Percentiles rank a stretch among this genome's conserved stretches.
These are phyloP conservation scores for Pythium phragmiticola DNA, from an alignment of 352 stramenopile species.

Conservation along the genomic window DNA sequence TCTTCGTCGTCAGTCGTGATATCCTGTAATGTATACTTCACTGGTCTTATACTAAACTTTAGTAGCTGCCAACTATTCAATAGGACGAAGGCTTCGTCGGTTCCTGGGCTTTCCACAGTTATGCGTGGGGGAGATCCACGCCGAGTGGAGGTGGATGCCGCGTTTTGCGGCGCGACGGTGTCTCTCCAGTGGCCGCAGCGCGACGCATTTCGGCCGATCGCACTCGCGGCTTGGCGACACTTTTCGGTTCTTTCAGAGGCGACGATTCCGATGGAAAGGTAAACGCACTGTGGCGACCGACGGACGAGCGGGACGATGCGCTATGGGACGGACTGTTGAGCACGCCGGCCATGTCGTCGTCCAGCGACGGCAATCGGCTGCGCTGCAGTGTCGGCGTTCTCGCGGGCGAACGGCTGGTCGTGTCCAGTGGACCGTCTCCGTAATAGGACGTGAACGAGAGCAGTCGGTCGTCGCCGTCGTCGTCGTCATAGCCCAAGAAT, in stretches of 20 bases:
- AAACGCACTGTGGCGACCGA: not conserved
- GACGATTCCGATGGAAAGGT: not conserved
- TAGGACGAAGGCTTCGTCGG: too few relatives aligned
- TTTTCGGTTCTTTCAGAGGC: not conserved
- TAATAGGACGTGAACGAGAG: conserved; percentile 18
- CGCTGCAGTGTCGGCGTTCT: not conserved
- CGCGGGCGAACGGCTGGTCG: not conserved
- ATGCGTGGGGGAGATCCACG: conserved; percentile 5
- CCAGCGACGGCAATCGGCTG: conserved; percentile 16
- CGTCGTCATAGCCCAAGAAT: conserved; percentile 58
- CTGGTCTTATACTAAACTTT: too few relatives aligned
- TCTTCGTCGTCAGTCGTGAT: too few relatives aligned
- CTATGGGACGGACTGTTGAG: conserved; percentile 22
- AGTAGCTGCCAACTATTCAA: too few relatives aligned
- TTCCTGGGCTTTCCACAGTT: not conserved
- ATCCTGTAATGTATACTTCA: too few relatives aligned
- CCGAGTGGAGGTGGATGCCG: not conserved
- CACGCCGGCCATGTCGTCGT: conserved; percentile 24
- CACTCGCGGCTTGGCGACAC: conserved; percentile 15
- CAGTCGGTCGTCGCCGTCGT: conserved; percentile 13
- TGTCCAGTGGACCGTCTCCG: not conserved
- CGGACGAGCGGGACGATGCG: not conserved
- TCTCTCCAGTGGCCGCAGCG: not conserved
- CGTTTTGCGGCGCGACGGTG: conserved; percentile 4
- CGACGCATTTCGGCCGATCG: conserved; percentile 9